These are phyloP conservation scores for Amauroascus verrucosus DNA, from an alignment of 2,329 filamentous ascomycete species.

Conservation along the genomic window DNA sequence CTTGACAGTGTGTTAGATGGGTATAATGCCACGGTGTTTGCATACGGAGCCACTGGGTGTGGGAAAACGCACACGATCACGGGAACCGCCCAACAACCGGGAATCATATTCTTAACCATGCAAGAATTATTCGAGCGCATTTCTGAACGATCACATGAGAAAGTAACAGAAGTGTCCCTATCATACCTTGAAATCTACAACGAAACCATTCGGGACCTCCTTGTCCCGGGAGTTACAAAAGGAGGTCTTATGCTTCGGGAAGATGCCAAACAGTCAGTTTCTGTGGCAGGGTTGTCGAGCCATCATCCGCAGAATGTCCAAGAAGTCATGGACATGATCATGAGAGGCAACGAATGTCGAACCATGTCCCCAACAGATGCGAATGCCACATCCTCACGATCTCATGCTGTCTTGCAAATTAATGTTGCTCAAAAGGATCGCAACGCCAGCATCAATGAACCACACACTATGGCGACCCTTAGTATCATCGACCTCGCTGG, in stretches of 20 bases:
- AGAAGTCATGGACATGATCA: constrained; percentile 99
- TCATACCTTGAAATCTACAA: constrained; percentile 99
- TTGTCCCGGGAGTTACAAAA: constrained; percentile 76
- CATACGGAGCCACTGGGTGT: constrained; percentile 93
- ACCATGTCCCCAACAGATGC: constrained; percentile 96
- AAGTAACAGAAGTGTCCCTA: constrained; percentile 78
- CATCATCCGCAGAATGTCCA: constrained; percentile 84
- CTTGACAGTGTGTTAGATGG: constrained; percentile 92
- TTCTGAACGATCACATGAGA: constrained; percentile 71
- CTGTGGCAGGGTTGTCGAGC: constrained; percentile 80
- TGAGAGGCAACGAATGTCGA: constrained; percentile 83
- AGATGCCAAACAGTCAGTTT: constrained; percentile 86
- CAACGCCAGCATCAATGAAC: constrained; percentile 84
- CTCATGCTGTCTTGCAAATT: constrained; percentile 93
- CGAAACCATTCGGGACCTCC: constrained; percentile 89
- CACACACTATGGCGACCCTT: constrained; percentile 93
- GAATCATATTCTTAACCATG: constrained; percentile 98
- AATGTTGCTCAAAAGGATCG: constrained; percentile 91
- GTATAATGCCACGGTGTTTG: constrained; percentile 98
- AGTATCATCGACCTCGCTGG: constrained; percentile 97
- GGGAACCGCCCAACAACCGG: constrained; percentile 81
- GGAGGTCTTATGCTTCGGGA: constrained; percentile 83
- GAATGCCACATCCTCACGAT: constrained; percentile 93
- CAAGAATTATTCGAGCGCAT: constrained; percentile 98
- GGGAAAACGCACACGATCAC: constrained; percentile 98